Conservation (phyloP, 2,329 filamentous ascomycete species). For the Phyllachora maydis region DNA sequence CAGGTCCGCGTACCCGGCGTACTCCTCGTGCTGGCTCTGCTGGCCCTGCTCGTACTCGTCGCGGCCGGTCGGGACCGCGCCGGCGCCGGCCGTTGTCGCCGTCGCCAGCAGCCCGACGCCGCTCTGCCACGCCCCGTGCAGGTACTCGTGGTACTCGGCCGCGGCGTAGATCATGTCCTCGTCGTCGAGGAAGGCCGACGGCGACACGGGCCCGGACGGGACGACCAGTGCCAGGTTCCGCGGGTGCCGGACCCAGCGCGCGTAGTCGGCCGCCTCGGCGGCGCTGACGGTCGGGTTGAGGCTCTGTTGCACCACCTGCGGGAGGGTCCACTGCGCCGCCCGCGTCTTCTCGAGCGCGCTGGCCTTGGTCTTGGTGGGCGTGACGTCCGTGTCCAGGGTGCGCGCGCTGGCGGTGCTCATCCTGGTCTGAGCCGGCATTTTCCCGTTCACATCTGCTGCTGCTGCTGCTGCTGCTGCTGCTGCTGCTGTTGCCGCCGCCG, state of each 20-base stretch:
- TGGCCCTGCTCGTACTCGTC: slow-evolving; percentile 15
- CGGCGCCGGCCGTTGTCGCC: slow-evolving; percentile 25
- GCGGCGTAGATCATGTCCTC: slow-evolving; percentile 25
- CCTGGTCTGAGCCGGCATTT: neutral
- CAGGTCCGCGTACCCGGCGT: slow-evolving; percentile 57
- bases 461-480: no score
- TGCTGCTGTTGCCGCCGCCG: no score
- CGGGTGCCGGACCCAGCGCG: slow-evolving; percentile 73
- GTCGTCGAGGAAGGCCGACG: no score
- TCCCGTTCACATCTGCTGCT: no score
- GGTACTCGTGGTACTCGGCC: slow-evolving; percentile 61
- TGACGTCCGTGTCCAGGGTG: neutral
- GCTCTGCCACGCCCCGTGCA: slow-evolving; percentile 45
- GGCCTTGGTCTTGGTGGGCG: slow-evolving; percentile 33
- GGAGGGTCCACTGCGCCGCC: slow-evolving; percentile 73
- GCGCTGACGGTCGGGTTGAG: slow-evolving; percentile 64
- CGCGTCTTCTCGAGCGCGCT: slow-evolving; percentile 55
- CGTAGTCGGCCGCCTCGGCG: slow-evolving; percentile 69
- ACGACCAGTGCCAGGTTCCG: slow-evolving; percentile 72
- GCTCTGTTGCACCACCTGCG: slow-evolving; percentile 67
- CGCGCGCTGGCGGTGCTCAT: neutral
- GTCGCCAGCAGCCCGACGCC: slow-evolving; percentile 29
- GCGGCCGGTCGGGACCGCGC: slow-evolving; percentile 3
- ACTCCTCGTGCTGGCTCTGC: slow-evolving; percentile 38
- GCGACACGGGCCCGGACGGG: slow-evolving; percentile 15